Evolutionary conservation across 352 stramenopile species (phyloP).

Genomic region (Pythium insidiosum): DNA sequence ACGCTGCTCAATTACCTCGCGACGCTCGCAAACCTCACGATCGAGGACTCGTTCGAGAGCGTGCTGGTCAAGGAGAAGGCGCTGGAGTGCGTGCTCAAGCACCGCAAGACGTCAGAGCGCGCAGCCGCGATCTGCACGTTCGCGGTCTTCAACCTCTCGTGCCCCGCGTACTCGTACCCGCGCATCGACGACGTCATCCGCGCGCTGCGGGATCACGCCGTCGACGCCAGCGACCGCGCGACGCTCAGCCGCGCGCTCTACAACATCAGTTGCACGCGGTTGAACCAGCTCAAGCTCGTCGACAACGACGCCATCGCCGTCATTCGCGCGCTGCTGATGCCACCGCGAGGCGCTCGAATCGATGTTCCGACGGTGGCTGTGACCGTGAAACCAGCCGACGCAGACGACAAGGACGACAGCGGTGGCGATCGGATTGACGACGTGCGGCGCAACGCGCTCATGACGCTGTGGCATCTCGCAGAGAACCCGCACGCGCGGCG

Average conservation of each 20-base stretch:
- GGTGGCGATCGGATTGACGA: slow-evolving; percentile 1
- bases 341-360: not conserved
- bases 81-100: slow-evolving; percentile 49
- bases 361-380: too few species aligned
- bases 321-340: slow-evolving; percentile 20
- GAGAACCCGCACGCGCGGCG: slow-evolving; percentile 40
- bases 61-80: slow-evolving; percentile 68
- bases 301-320: slow-evolving; percentile 35
- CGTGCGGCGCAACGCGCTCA: slow-evolving; percentile 37
- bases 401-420: not conserved
- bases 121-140: slow-evolving; percentile 38
- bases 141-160: slow-evolving; percentile 61
- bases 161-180: slow-evolving; percentile 52
- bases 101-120: slow-evolving; percentile 25
- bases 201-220: slow-evolving; percentile 42
- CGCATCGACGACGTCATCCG: slow-evolving; percentile 57
- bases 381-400: slow-evolving; percentile 4
- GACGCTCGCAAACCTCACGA: slow-evolving; percentile 63
- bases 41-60: slow-evolving; percentile 58
- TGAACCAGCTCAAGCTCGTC: slow-evolving; percentile 62
- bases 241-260: slow-evolving; percentile 48
- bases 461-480: slow-evolving; percentile 40
- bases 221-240: slow-evolving; percentile 30
- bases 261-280: slow-evolving; percentile 52
- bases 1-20: slow-evolving; percentile 37